Evolutionary conservation across 108 stramenopile species (phyloP).

Genomic region (Nitzschia sp.): DNA sequence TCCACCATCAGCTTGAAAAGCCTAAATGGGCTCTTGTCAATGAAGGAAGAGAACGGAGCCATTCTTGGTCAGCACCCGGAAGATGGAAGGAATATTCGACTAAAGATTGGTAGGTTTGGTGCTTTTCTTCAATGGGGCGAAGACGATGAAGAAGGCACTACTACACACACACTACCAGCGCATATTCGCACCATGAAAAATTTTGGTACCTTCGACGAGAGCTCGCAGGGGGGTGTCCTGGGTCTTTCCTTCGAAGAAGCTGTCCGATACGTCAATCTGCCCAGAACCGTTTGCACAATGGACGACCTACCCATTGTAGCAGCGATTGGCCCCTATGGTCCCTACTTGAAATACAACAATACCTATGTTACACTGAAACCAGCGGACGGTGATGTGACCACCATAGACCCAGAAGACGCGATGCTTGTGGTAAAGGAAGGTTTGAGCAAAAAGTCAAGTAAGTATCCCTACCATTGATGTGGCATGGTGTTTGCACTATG

Average conservation of each 20-base stretch:
- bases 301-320: constrained; percentile 49
- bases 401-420: constrained; percentile 43
- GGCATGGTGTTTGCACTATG: background rate
- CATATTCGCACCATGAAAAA: constrained; percentile 44
- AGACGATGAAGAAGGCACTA: constrained; percentile 47
- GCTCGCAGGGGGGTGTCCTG: constrained; percentile 13
- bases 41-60: constrained; percentile 41
- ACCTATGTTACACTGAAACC: constrained; percentile 41
- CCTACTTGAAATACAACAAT: constrained; percentile 64
- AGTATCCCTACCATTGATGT: background rate
- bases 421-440: constrained; percentile 45
- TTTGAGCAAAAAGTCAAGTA: constrained; percentile 44
- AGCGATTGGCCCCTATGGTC: constrained; percentile 63
- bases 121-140: constrained; percentile 65
- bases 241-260: constrained; percentile 56
- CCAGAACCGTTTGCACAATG: constrained; percentile 42
- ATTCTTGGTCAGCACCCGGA: constrained; percentile 52
- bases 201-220: constrained; percentile 6
- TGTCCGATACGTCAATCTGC: constrained; percentile 47
- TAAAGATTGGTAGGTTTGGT: constrained; percentile 57
- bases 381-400: constrained; percentile 52
- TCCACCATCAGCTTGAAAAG: constrained; percentile 43
- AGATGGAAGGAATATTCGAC: constrained; percentile 43
- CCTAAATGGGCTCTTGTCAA: constrained; percentile 32
- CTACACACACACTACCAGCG: constrained; percentile 57